Percentiles rank a stretch among this genome's conserved stretches.
These are phyloP conservation scores for Botrytis deweyae DNA, from an alignment of 2,329 filamentous ascomycete genomes.

Conservation along the genomic window DNA sequence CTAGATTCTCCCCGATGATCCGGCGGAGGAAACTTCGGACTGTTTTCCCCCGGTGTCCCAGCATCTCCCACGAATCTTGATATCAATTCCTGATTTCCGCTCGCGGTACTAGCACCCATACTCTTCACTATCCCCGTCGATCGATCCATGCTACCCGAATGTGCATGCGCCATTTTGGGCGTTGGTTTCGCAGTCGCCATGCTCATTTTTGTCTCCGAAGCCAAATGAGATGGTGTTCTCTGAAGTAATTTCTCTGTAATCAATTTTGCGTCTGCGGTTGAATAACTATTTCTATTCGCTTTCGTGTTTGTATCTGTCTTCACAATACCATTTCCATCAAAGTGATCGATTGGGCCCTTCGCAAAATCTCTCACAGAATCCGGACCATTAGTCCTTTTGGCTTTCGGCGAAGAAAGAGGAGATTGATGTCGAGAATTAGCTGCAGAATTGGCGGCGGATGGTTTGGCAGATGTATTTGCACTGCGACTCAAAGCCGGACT, in stretches of 20 bases:
- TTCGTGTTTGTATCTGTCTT: not conserved
- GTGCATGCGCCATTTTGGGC: conserved; percentile 32
- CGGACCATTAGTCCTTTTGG: conserved; percentile 18
- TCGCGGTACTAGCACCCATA: conserved; percentile 25
- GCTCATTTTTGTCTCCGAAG: conserved; percentile 59
- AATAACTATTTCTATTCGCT: not conserved
- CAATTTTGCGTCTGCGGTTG: conserved; percentile 58
- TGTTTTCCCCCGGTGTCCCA: conserved; percentile 51
- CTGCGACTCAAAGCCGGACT: conserved; percentile 56
- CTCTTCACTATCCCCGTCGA: conserved; percentile 24
- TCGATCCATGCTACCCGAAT: conserved; percentile 38
- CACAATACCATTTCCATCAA: not conserved
- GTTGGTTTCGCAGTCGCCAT: conserved; percentile 49
- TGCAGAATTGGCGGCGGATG: conserved; percentile 44
- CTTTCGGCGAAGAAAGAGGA: conserved; percentile 31
- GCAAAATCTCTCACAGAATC: conserved; percentile 30
- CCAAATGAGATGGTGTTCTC: conserved; percentile 59
- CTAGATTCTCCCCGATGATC: conserved; percentile 29
- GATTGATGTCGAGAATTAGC: conserved; percentile 37
- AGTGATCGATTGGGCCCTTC: conserved; percentile 40
- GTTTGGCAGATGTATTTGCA: conserved; percentile 37
- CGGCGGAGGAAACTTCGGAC: conserved; percentile 42
- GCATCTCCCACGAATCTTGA: conserved; percentile 60
- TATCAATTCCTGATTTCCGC: conserved; percentile 47
- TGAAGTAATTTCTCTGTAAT: conserved; percentile 67